Conservation (phyloP, 176 grass and related monocot genomes). For the Secale cereale region DNA sequence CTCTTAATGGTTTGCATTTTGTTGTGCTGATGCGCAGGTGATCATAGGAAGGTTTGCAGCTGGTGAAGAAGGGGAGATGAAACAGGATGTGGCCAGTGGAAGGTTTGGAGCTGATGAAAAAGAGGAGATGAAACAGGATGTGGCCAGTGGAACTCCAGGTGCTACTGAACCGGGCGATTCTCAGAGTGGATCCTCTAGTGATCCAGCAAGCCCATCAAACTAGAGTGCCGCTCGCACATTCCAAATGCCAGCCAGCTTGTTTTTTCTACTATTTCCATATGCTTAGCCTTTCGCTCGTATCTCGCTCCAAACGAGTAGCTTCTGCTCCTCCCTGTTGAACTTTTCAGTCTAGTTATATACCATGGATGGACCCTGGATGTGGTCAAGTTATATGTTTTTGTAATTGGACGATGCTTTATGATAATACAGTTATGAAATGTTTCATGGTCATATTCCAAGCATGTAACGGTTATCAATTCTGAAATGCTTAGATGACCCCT, state of each 20-base stretch:
- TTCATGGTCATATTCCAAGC: not conserved
- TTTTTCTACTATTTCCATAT: not conserved
- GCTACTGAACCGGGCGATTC: slow-evolving; percentile 17
- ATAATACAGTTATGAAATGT: not conserved
- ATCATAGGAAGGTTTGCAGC: slow-evolving; percentile 60
- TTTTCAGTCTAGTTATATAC: too few relatives aligned
- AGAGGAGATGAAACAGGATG: slow-evolving; percentile 22
- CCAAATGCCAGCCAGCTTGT: slow-evolving; percentile 23
- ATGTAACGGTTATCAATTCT: not conserved
- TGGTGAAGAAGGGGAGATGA: slow-evolving; percentile 36
- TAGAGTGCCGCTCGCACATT: slow-evolving; percentile 17
- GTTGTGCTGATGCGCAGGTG: slow-evolving; percentile 33
- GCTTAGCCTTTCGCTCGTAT: not conserved
- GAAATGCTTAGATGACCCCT: too few relatives aligned
- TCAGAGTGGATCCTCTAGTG: slow-evolving; percentile 35
- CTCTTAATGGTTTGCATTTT: slow-evolving; percentile 1
- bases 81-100: slow-evolving; percentile 36
- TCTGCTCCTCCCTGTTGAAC: too few relatives aligned
- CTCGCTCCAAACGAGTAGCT: not conserved
- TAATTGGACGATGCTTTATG: not conserved
- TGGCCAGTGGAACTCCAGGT: not conserved
- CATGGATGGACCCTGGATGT: not conserved
- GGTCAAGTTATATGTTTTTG: not conserved
- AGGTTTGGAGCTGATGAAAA: slow-evolving; percentile 46
- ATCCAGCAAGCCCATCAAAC: slow-evolving; percentile 39